Evolutionary conservation across 2,329 filamentous ascomycete species (phyloP).

Genomic region (Penicillium sp.): DNA sequence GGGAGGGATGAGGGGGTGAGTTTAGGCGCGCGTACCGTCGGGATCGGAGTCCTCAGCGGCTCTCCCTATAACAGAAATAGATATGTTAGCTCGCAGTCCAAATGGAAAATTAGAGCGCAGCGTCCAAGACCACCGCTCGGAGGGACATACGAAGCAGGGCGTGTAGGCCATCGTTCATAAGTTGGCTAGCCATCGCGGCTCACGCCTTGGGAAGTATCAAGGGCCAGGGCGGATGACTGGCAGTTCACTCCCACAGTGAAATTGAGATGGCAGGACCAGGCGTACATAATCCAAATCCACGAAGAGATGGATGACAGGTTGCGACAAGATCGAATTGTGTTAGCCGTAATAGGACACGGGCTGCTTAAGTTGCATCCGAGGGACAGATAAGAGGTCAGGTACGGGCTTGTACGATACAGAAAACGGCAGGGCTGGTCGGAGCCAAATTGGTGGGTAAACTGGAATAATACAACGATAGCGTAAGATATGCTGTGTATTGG

Average conservation of each 20-base stretch:
- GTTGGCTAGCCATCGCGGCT: slow-evolving; percentile 35
- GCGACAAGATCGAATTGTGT: slow-evolving; percentile 7
- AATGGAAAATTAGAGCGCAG: neutral
- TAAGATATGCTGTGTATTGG: slow-evolving; percentile 4
- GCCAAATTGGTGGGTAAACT: neutral
- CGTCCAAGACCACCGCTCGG: neutral
- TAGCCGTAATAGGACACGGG: slow-evolving; percentile 2
- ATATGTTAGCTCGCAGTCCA: slow-evolving; percentile 16
- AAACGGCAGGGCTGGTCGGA: slow-evolving; percentile 3
- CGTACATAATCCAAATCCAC: slow-evolving; percentile 40
- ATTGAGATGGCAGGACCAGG: slow-evolving; percentile 27
- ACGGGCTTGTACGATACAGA: slow-evolving; percentile 8
- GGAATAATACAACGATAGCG: neutral
- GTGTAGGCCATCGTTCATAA: slow-evolving; percentile 34
- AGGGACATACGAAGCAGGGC: slow-evolving; percentile 35
- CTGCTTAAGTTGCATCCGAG: slow-evolving; percentile 18
- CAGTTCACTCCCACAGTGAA: slow-evolving; percentile 34
- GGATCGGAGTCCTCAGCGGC: slow-evolving; percentile 37
- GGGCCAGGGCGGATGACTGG: slow-evolving; percentile 25
- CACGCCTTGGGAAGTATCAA: slow-evolving; percentile 18
- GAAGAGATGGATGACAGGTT: slow-evolving; percentile 1
- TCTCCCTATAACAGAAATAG: slow-evolving; percentile 27
- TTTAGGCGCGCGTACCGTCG: slow-evolving; percentile 33
- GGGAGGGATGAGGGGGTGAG: slow-evolving; percentile 7
- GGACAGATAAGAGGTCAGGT: slow-evolving; percentile 13